phyloP scores from a whole-genome alignment of 768 basidiomycete species.

The Cystobasidium onofrii region DNA sequence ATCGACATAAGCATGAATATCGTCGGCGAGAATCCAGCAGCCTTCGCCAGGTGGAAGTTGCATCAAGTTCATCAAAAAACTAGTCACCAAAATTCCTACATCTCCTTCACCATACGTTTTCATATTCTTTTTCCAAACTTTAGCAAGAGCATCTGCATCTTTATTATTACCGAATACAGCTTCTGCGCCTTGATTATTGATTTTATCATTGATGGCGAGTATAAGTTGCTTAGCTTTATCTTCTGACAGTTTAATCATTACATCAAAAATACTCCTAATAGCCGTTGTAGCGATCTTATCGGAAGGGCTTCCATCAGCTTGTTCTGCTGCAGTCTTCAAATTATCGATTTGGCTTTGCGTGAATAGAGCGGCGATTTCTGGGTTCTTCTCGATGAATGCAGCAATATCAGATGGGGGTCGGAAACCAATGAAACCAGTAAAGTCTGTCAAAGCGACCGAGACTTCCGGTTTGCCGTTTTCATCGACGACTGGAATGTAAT shows the following conservation, averaged over 20 bases:
- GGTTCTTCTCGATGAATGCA: background rate
- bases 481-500: constrained; percentile 33
- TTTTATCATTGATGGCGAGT: background rate
- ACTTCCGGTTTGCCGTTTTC: constrained; percentile 39
- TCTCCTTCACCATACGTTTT: constrained; percentile 36
- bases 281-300: constrained; percentile 7
- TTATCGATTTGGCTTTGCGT: background rate
- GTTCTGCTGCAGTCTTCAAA: background rate
- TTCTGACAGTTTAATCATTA: constrained; percentile 27
- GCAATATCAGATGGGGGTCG: constrained; percentile 33
- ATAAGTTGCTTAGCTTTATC: constrained; percentile 27
- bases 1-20: constrained; percentile 39
- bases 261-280: constrained; percentile 34
- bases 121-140: constrained; percentile 30
- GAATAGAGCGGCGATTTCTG: constrained; percentile 30
- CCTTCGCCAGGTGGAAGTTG: constrained; percentile 37
- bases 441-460: constrained; percentile 3
- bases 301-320: background rate
- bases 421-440: constrained; percentile 39
- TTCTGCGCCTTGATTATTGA: constrained; percentile 30
- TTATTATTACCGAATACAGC: constrained; percentile 33
- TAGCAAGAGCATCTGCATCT: constrained; percentile 33
- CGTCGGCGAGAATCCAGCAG: constrained; percentile 38
- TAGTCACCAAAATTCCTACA: constrained; percentile 30
- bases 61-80: constrained; percentile 37